Evolutionary conservation across 2,329 filamentous ascomycete genomes (phyloP), one percentile per base, ranked within the genome.

Genomic region (Trichophyton verrucosum): DNA sequence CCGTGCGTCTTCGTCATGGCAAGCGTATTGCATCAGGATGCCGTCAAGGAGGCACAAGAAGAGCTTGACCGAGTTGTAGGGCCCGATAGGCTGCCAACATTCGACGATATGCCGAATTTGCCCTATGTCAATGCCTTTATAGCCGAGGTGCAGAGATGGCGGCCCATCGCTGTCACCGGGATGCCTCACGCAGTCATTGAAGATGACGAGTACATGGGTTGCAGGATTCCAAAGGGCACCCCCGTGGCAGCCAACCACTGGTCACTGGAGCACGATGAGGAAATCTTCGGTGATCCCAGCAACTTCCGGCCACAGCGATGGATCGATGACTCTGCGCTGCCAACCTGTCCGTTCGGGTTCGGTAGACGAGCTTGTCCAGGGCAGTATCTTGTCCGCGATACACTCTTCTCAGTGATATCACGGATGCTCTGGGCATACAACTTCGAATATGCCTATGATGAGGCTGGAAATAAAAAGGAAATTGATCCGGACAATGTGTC

Each of bases 311-410:
- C 75, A 0, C 68, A 70, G 3, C 68, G 75, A 51, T 78, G 75
- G 67, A 68, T 76, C 8, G 62, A 63, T 17, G 42, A 61, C 71
- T 40, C 77, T 75, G 79, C 80, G 9, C 81, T 79, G 0, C 80
- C 77, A 57, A 80, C 82, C 0, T 78, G 81, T 0, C 80, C 76
- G 7, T 81, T 84, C 63, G 82, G 78, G 0, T 83, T 82, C 66
- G 82, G 82, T 0, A 72, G 81, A 6, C 73, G 82, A 8, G 76
- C 82, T 0, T 75, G 75, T 7, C 76, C 71, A 0, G 73, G 72
- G 0, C 60, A 68, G 5, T 61, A 68, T 61, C 67, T 75, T 44
- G 72, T 71, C 2, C 63, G 61, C 0, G 70, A 71, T 30, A 70
- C 69, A 68, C 59, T 78, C 70, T 65, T 82, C 66, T 80, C 83